Conservation (phyloP, 2,329 filamentous ascomycete species). For the Cytospora mali region DNA sequence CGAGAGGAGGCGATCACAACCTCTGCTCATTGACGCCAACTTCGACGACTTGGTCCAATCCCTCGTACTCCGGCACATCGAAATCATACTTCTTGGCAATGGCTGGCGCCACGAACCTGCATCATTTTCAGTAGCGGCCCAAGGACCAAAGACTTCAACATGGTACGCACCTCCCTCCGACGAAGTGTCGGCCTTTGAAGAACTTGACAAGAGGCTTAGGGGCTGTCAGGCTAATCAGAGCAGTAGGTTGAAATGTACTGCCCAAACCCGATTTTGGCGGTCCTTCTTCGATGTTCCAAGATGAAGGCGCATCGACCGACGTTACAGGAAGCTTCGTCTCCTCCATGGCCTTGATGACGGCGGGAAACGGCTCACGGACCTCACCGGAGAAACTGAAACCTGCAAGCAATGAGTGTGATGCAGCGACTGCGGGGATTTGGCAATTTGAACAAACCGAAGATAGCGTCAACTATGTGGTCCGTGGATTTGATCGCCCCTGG, state of each 20-base stretch:
- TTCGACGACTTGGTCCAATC: constrained; percentile 88
- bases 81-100: constrained; percentile 86
- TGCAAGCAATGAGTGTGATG: constrained; percentile 36
- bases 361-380: constrained; percentile 87
- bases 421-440: constrained; percentile 8
- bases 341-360: constrained; percentile 77
- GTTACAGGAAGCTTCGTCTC: constrained; percentile 75
- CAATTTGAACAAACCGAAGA: constrained; percentile 68
- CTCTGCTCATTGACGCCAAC: constrained; percentile 56
- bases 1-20: constrained; percentile 45
- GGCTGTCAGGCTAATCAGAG: constrained; percentile 86
- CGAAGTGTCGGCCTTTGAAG: constrained; percentile 86
- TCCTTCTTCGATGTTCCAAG: constrained; percentile 89
- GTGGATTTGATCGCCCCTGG: constrained; percentile 63
- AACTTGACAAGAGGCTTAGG: constrained; percentile 86
- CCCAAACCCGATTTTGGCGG: constrained; percentile 78
- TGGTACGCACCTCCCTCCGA: constrained; percentile 73
- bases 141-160: constrained; percentile 1
- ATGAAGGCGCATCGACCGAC: constrained; percentile 89
- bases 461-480: constrained; percentile 87
- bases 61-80: constrained; percentile 79
- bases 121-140: constrained; percentile 14
- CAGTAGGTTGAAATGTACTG: constrained; percentile 76
- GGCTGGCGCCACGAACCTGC: constrained; percentile 74
- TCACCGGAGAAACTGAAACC: constrained; percentile 92